Percentiles rank a stretch among this genome's conserved stretches.
phyloP scores from a whole-genome alignment of 139 green algal genomes.

The Volvox reticuliferus region DNA sequence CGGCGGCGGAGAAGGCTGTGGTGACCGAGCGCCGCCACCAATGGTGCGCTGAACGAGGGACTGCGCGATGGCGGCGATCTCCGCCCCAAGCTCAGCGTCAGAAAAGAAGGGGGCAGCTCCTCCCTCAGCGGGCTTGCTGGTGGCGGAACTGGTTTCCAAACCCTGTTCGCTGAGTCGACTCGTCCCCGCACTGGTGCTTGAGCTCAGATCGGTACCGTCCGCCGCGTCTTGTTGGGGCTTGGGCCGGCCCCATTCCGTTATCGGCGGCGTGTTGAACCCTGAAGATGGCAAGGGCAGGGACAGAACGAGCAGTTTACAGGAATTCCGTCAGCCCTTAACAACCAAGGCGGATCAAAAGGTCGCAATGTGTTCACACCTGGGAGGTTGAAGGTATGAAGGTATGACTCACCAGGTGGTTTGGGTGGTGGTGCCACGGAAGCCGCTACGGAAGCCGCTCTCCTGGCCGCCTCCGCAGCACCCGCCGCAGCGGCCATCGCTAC shows the following conservation, averaged over 20 bases:
- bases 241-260: conserved; percentile 41
- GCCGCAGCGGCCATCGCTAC: conserved; percentile 12
- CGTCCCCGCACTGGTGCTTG: background rate
- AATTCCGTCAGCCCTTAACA: no score
- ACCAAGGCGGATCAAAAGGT: no score
- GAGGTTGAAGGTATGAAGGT: no score
- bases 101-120: background rate
- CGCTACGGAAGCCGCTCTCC: background rate
- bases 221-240: background rate
- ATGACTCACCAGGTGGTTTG: background rate
- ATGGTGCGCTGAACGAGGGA: conserved; percentile 38
- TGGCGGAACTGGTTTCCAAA: background rate
- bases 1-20: background rate
- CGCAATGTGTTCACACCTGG: no score
- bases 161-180: no score
- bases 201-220: background rate
- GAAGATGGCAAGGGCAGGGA: background rate
- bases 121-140: background rate
- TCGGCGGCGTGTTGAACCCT: conserved; percentile 25
- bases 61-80: conserved; percentile 53
- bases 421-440: background rate
- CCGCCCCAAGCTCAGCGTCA: conserved; percentile 28
- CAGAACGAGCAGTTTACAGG: no score
- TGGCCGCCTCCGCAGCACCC: background rate
- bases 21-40: background rate